Conservation (phyloP, 75 land plant species). For the Isoetes taiwanensis region DNA sequence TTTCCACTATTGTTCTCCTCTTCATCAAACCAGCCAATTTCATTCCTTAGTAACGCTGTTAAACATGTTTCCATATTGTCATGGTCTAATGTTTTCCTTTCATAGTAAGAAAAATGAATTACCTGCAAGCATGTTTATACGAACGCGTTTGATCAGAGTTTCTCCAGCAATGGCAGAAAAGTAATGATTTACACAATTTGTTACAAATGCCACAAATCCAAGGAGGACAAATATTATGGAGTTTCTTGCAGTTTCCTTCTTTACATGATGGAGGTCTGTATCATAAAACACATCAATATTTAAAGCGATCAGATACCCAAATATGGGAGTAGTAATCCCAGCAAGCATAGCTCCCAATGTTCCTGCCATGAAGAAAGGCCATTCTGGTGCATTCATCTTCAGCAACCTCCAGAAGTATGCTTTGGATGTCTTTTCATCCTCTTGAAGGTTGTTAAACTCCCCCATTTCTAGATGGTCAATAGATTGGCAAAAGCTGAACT, state of each 20-base stretch:
- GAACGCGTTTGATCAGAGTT: conserved; percentile 41
- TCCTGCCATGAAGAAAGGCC: conserved; percentile 16
- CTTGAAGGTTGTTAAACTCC: too few species aligned
- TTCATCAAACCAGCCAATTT: neutral
- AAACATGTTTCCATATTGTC: too few species aligned
- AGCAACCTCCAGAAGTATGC: conserved; percentile 26
- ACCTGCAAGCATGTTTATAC: conserved; percentile 44
- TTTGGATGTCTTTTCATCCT: neutral
- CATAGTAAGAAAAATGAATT: too few species aligned
- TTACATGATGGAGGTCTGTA: conserved; percentile 11
- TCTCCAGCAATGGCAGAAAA: conserved; percentile 42
- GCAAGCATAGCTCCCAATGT: conserved; percentile 29
- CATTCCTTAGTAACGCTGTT: too few species aligned
- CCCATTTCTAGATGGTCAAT: too few species aligned
- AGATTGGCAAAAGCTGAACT: too few species aligned
- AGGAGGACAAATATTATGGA: conserved; percentile 18
- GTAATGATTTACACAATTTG: conserved; percentile 34
- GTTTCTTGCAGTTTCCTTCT: conserved; percentile 10
- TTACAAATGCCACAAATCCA: conserved; percentile 18
- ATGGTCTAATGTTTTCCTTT: too few species aligned
- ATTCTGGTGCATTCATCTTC: conserved; percentile 21
- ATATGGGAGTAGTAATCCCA: conserved; percentile 36
- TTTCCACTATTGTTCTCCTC: neutral
- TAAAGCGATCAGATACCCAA: conserved; percentile 33
- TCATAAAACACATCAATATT: conserved; percentile 23